Evolutionary conservation across 139 green algal genomes (phyloP).

Genomic region (Edaphochlamys debaryana): DNA sequence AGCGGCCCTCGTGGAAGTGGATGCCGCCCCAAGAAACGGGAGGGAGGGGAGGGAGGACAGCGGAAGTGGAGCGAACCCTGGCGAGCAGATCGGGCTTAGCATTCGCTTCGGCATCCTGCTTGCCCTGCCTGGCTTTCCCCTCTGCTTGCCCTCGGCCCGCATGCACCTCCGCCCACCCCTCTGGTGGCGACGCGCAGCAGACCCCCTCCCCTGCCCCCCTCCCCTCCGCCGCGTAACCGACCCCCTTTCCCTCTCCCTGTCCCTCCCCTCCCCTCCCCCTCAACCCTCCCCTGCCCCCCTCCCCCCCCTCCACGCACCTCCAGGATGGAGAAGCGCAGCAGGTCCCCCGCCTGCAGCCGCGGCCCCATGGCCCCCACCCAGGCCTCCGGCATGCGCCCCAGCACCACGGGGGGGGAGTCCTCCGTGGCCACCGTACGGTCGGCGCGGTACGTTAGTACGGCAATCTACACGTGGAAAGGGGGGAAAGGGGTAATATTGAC

Average conservation of each 20-base stretch:
- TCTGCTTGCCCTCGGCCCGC: no score
- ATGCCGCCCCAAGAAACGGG: constrained; percentile 49
- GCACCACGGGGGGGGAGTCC: constrained; percentile 80
- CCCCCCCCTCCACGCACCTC: constrained; percentile 27
- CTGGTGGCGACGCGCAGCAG: no score
- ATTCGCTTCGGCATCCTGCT: no score
- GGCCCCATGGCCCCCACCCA: constrained; percentile 5
- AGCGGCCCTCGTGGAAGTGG: constrained; percentile 55
- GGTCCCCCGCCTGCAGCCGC: constrained; percentile 58
- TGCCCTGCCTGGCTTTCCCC: no score
- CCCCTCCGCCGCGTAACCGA: no score
- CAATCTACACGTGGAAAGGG: constrained; percentile 52
- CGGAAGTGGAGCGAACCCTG: background rate
- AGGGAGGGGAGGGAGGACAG: background rate
- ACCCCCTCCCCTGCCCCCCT: no score
- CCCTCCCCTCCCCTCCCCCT: no score
- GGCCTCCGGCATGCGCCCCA: constrained; percentile 69
- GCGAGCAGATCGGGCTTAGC: no score
- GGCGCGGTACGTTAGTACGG: constrained; percentile 66
- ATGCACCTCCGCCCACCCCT: no score
- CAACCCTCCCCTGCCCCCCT: no score
- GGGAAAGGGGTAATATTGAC: no score
- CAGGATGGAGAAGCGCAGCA: constrained; percentile 81
- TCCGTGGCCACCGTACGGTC: constrained; percentile 73
- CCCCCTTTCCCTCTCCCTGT: no score